Evolutionary conservation across 2,329 filamentous ascomycete genomes (phyloP).

Genomic region (Sporothrix phasma): DNA sequence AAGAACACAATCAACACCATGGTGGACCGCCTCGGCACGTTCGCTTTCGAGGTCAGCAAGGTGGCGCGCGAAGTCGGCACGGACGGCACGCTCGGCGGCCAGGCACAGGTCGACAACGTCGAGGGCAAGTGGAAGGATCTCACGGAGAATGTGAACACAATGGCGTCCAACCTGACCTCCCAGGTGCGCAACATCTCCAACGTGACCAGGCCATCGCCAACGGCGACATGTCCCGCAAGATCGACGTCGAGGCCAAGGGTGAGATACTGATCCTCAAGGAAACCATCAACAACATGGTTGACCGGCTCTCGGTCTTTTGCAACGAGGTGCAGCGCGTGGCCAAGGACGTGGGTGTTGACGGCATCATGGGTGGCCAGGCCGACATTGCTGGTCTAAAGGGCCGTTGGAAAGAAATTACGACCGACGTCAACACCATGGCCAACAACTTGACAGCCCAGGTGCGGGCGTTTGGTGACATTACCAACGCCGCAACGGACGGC

Average conservation of each 20-base stretch:
- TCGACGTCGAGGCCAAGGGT: constrained; percentile 88
- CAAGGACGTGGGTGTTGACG: constrained; percentile 92
- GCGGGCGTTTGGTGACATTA: constrained; percentile 94
- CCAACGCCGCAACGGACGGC: constrained; percentile 92
- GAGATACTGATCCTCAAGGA: constrained; percentile 91
- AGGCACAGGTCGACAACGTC: constrained; percentile 87
- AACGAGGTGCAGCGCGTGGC: constrained; percentile 93
- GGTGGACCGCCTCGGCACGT: constrained; percentile 93
- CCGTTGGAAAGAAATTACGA: constrained; percentile 96
- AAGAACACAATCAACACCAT: constrained; percentile 99
- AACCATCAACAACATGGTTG: constrained; percentile 98
- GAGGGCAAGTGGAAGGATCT: constrained; percentile 98
- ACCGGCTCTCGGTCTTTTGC: constrained; percentile 87
- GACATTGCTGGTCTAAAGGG: constrained; percentile 88
- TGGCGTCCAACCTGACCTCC: constrained; percentile 58
- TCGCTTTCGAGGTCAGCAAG: constrained; percentile 93
- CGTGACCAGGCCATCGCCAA: constrained; percentile 93
- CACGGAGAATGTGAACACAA: constrained; percentile 79
- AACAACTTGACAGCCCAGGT: constrained; percentile 81
- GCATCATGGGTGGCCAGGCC: constrained; percentile 96
- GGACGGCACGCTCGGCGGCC: constrained; percentile 85
- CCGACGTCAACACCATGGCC: constrained; percentile 90
- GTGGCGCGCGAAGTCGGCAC: constrained; percentile 93
- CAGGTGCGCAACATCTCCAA: constrained; percentile 87
- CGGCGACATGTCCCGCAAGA: constrained; percentile 91